phyloP scores from a whole-genome alignment of 139 green algal genomes.

The Pedinophyceae sp. region DNA sequence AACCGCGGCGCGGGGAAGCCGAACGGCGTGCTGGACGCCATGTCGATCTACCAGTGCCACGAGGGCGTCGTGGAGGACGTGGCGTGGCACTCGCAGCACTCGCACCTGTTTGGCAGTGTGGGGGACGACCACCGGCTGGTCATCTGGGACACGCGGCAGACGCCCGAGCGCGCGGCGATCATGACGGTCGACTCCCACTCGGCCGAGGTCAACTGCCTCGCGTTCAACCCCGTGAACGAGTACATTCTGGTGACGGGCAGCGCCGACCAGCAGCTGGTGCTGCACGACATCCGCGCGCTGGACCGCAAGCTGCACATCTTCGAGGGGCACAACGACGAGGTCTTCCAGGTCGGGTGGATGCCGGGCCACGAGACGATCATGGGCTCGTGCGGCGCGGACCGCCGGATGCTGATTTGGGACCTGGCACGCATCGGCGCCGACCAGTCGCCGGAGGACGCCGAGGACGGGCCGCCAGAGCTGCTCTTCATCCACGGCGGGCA shows the following conservation, averaged over 20 bases:
- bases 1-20: slow-evolving; percentile 9
- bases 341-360: slow-evolving; percentile 94
- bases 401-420: slow-evolving; percentile 95
- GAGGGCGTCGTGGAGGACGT: slow-evolving; percentile 74
- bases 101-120: slow-evolving; percentile 85
- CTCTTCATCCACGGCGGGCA: slow-evolving; percentile 90
- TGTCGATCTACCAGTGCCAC: slow-evolving; percentile 61
- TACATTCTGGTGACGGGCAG: slow-evolving; percentile 86
- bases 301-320: slow-evolving; percentile 78
- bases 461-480: slow-evolving; percentile 92
- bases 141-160: slow-evolving; percentile 81
- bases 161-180: slow-evolving; percentile 16
- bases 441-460: slow-evolving; percentile 58
- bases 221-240: slow-evolving; percentile 97
- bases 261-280: slow-evolving; percentile 80
- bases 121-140: slow-evolving; percentile 91
- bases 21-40: slow-evolving; percentile 52
- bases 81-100: slow-evolving; percentile 84
- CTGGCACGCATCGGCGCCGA: slow-evolving; percentile 86
- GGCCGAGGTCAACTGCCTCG: slow-evolving; percentile 94
- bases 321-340: slow-evolving; percentile 79
- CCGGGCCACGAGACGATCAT: slow-evolving; percentile 91
- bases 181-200: slow-evolving; percentile 54
- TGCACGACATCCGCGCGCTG: slow-evolving; percentile 90
- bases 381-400: slow-evolving; percentile 80